phyloP scores from a whole-genome alignment of 1,139 yeast genomes.

The Candida smagusa region DNA sequence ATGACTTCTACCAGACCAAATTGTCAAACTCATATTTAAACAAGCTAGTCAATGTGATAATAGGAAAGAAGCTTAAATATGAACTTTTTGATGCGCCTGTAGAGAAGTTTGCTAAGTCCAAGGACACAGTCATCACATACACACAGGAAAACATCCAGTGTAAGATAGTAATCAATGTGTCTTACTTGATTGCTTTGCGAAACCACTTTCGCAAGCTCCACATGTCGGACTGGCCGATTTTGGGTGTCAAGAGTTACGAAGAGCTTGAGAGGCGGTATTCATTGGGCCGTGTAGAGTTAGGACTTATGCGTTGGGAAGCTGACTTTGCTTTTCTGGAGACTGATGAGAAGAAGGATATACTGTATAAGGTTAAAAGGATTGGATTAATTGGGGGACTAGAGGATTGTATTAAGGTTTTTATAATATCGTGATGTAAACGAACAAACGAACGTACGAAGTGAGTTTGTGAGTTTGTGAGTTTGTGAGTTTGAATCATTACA shows the following conservation, averaged over 20 bases:
- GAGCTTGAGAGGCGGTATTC: constrained; percentile 5
- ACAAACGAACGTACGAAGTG: too few relatives aligned
- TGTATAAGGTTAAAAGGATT: constrained; percentile 9
- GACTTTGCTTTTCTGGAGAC: constrained; percentile 7
- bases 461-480: too few relatives aligned
- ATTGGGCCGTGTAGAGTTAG: constrained; percentile 4
- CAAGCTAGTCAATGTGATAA: constrained; percentile 10
- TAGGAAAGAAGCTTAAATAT: constrained; percentile 8
- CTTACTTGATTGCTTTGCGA: constrained; percentile 6
- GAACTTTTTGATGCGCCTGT: constrained; percentile 9
- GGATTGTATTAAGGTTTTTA: constrained; percentile 11
- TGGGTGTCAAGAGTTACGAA: constrained; percentile 6
- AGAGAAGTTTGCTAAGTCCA: constrained; percentile 5
- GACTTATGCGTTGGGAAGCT: constrained; percentile 9
- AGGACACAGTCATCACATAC: constrained; percentile 3
- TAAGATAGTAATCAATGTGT: constrained; percentile 8
- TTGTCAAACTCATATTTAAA: constrained; percentile 14
- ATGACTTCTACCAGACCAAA: constrained; percentile 13
- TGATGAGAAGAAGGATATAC: constrained; percentile 11
- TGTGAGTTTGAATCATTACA: too few relatives aligned
- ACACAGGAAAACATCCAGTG: constrained; percentile 7
- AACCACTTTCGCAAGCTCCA: constrained; percentile 2
- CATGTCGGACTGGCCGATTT: constrained; percentile 4
- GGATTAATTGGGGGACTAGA: constrained; percentile 10
- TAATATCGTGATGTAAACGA: neutral